phyloP scores from a whole-genome alignment of 805 yeast species.

The Candida ortonii region DNA sequence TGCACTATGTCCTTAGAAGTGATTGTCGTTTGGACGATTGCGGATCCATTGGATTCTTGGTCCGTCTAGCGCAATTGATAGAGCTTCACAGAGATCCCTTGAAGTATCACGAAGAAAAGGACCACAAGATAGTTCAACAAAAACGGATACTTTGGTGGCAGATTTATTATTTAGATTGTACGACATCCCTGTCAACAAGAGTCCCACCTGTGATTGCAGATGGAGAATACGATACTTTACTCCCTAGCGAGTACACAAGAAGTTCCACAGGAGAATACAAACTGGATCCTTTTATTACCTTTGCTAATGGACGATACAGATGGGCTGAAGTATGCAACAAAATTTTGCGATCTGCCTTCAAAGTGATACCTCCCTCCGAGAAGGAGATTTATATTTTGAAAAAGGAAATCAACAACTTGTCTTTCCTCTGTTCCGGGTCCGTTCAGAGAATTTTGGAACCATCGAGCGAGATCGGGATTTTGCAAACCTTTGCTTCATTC shows the following conservation, averaged over 20 bases:
- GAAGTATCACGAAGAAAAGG: conserved; percentile 46
- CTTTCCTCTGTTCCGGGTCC: conserved; percentile 19
- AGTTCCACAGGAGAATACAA: conserved; percentile 30
- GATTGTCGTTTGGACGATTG: conserved; percentile 53
- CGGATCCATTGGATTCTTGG: conserved; percentile 52
- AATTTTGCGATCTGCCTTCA: conserved; percentile 16
- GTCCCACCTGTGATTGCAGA: conserved; percentile 51
- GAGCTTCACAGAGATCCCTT: conserved; percentile 61
- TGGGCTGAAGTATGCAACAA: conserved; percentile 29
- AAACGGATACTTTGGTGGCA: conserved; percentile 69
- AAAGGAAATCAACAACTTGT: conserved; percentile 20
- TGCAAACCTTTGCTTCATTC: conserved; percentile 18
- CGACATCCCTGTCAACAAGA: conserved; percentile 54
- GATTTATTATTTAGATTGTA: conserved; percentile 55
- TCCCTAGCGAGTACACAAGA: conserved; percentile 43
- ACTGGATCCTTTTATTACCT: conserved; percentile 45
- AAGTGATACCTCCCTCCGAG: conserved; percentile 6
- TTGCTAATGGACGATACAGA: conserved; percentile 52
- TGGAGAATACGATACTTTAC: conserved; percentile 54
- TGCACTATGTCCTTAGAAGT: conserved; percentile 51
- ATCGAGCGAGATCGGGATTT: conserved; percentile 12
- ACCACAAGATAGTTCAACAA: conserved; percentile 47
- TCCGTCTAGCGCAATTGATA: conserved; percentile 53
- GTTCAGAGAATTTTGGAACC: conserved; percentile 24
- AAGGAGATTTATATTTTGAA: conserved; percentile 1